Conservation (phyloP, 2,329 filamentous ascomycete species). For the Aspergillus pseudoterreus region DNA sequence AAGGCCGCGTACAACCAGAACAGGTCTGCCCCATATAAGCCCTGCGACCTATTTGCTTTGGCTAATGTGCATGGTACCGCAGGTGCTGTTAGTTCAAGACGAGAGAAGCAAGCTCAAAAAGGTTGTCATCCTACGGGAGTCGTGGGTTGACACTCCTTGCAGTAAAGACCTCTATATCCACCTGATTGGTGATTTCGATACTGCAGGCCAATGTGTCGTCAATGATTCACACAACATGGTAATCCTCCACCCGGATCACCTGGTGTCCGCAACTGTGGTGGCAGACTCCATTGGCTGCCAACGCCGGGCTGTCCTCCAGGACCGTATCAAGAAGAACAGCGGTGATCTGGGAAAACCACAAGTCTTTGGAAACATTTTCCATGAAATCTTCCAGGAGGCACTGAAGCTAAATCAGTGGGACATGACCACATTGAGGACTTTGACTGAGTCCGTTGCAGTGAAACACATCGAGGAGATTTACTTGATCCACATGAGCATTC, state of each 20-base stretch:
- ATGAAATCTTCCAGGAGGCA: constrained; percentile 92
- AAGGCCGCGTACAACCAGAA: constrained; percentile 59
- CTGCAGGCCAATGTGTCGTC: constrained; percentile 69
- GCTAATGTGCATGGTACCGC: constrained; percentile 19
- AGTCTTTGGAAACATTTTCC: constrained; percentile 88
- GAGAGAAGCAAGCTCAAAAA: constrained; percentile 65
- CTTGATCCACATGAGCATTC: constrained; percentile 71
- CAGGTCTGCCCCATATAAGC: constrained; percentile 57
- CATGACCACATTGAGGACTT: constrained; percentile 58
- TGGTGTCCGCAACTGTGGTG: constrained; percentile 90
- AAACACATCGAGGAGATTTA: constrained; percentile 87
- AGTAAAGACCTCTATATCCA: constrained; percentile 75
- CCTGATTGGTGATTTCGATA: constrained; percentile 73
- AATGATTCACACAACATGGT: constrained; percentile 82
- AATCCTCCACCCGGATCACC: constrained; percentile 89
- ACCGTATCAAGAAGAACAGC: constrained; percentile 92
- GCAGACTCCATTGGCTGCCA: constrained; percentile 94
- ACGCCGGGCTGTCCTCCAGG: constrained; percentile 86
- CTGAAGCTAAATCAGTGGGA: constrained; percentile 82
- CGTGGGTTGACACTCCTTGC: constrained; percentile 80
- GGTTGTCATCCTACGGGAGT: constrained; percentile 73
- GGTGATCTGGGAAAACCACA: constrained; percentile 74
- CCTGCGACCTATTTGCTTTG: not conserved
- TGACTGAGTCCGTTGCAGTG: constrained; percentile 67
- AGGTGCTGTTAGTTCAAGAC: constrained; percentile 79